phyloP scores from a whole-genome alignment of 1,284 basidiomycete genomes.

The Leccinum ponderosum region DNA sequence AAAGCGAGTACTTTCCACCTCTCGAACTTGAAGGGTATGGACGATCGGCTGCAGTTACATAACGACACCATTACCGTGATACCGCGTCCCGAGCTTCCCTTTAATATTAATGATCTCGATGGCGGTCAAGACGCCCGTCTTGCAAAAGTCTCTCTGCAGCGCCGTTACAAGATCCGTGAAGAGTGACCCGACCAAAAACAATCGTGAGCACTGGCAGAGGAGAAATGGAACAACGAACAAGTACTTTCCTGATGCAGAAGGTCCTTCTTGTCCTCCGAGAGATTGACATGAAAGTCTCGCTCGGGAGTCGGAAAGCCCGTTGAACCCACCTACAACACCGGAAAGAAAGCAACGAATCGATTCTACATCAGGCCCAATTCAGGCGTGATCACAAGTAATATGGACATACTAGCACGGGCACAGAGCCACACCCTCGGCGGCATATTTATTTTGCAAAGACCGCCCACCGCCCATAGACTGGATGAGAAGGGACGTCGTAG shows the following conservation, averaged over 20 bases:
- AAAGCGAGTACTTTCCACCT: conserved; percentile 20
- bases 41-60: conserved; percentile 23
- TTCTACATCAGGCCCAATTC: no score
- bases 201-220: not conserved
- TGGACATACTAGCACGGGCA: no score
- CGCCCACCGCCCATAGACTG: no score
- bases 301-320: no score
- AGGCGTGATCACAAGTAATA: no score
- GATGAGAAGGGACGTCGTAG: no score
- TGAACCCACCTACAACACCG: no score
- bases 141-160: not conserved
- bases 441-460: no score
- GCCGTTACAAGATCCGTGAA: not conserved
- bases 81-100: conserved; percentile 12
- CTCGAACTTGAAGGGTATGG: conserved; percentile 11
- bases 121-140: conserved; percentile 8
- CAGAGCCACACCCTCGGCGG: no score
- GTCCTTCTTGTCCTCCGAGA: no score
- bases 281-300: no score
- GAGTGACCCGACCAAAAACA: not conserved
- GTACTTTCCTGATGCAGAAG: not conserved
- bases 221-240: not conserved
- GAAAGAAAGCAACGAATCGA: no score
- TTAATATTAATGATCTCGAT: conserved; percentile 7
- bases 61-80: conserved; percentile 19